phyloP scores from a whole-genome alignment of 106 monocot species.

The Dioscorea alata region DNA sequence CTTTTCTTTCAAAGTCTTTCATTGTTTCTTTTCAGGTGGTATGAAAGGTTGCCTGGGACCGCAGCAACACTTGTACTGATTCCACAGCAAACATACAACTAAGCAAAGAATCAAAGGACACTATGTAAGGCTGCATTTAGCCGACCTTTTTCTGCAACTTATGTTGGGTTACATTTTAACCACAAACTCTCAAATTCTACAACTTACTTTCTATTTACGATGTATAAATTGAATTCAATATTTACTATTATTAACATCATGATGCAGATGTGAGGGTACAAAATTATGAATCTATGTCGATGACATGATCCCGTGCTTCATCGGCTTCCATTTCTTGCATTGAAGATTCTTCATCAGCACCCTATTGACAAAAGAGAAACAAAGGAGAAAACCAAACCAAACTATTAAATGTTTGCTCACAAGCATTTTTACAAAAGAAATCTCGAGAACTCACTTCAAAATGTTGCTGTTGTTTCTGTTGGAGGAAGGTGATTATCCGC shows the following conservation, averaged over 20 bases:
- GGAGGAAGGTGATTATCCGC: slow-evolving; percentile 34
- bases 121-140: too few relatives aligned
- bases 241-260: not conserved
- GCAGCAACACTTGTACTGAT: too few relatives aligned
- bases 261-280: not conserved
- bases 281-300: not conserved
- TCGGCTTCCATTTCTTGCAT: not conserved
- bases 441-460: slow-evolving; percentile 10
- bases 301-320: not conserved
- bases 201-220: not conserved
- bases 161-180: too few relatives aligned
- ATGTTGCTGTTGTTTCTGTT: slow-evolving; percentile 8
- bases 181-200: too few relatives aligned
- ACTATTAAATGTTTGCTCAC: too few relatives aligned
- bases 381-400: too few relatives aligned
- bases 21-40: not conserved
- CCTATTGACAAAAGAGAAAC: not conserved
- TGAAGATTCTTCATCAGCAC: not conserved
- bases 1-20: not conserved
- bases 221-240: not conserved
- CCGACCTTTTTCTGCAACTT: too few relatives aligned
- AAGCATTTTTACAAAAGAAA: not conserved
- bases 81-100: too few relatives aligned
- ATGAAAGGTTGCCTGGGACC: too few relatives aligned
- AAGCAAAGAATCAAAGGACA: too few relatives aligned